Evolutionary conservation across 345 rosid genomes (phyloP).

Genomic region (Lepidium didymum): DNA sequence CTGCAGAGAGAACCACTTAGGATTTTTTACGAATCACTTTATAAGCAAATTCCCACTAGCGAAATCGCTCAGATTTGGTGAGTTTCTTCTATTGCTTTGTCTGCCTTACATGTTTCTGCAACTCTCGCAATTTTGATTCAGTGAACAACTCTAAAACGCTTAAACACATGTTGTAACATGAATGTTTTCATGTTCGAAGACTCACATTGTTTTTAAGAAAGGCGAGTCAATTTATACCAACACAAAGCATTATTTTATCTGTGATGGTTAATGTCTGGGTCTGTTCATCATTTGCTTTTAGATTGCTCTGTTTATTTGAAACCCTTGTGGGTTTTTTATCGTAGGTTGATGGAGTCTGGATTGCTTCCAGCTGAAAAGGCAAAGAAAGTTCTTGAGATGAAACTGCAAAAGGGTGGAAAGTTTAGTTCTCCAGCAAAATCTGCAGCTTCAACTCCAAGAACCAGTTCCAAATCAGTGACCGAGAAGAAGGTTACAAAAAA

Average conservation of each 20-base stretch:
- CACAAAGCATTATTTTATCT: background rate
- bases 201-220: background rate
- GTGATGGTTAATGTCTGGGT: background rate
- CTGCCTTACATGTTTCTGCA: background rate
- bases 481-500: constrained; percentile 27
- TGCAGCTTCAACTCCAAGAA: constrained; percentile 35
- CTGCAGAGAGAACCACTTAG: constrained; percentile 92
- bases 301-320: background rate
- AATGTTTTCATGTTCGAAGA: too few relatives aligned
- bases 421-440: constrained; percentile 50
- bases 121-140: background rate
- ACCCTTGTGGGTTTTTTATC: constrained; percentile 4
- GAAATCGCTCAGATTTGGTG: constrained; percentile 97
- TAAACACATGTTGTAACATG: background rate
- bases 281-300: background rate
- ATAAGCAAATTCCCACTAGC: constrained; percentile 66
- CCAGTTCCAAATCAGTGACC: constrained; percentile 28
- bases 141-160: background rate
- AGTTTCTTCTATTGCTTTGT: constrained; percentile 19
- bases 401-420: constrained; percentile 50
- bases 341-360: constrained; percentile 98
- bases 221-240: background rate
- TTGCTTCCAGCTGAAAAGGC: constrained; percentile 69
- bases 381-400: constrained; percentile 57
- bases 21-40: constrained; percentile 80